Evolutionary conservation across 2,329 filamentous ascomycete genomes (phyloP).

Genomic region (Fusarium nurragi): DNA sequence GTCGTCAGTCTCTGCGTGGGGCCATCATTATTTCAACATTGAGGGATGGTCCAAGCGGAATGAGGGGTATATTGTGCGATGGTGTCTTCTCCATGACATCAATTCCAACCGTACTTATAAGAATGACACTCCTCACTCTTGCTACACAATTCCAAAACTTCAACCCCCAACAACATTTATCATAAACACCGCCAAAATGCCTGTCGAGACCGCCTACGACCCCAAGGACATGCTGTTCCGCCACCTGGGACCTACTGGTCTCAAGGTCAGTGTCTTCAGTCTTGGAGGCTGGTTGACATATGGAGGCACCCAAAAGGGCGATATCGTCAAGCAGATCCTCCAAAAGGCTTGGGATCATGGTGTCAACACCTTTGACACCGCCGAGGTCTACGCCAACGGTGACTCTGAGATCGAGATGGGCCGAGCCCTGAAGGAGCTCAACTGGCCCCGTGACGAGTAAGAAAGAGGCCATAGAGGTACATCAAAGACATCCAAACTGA

Average conservation of each 20-base stretch:
- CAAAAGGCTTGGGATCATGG: constrained; percentile 68
- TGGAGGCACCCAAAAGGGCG: constrained; percentile 67
- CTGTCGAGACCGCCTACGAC: constrained; percentile 38
- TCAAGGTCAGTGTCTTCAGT: constrained; percentile 43
- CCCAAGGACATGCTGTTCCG: constrained; percentile 45
- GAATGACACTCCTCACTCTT: background rate
- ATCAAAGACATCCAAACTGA: background rate
- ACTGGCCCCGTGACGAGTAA: constrained; percentile 66
- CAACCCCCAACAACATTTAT: background rate
- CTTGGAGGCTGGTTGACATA: constrained; percentile 43
- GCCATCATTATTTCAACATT: constrained; percentile 17
- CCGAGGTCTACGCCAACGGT: constrained; percentile 67
- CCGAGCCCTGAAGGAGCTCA: constrained; percentile 64
- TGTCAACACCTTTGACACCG: constrained; percentile 70
- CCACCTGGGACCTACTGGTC: constrained; percentile 41
- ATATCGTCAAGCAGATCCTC: constrained; percentile 67
- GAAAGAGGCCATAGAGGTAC: rapidly evolving
- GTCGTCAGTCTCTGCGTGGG: constrained; percentile 23
- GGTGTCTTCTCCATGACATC: constrained; percentile 22
- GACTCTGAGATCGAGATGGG: constrained; percentile 72
- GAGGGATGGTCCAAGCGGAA: background rate
- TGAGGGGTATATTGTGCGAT: background rate
- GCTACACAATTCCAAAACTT: background rate
- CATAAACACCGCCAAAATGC: constrained; percentile 19
- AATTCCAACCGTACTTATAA: constrained; percentile 12